Evolutionary conservation across 805 yeast genomes (phyloP).

Genomic region (Yarrowia sp.): DNA sequence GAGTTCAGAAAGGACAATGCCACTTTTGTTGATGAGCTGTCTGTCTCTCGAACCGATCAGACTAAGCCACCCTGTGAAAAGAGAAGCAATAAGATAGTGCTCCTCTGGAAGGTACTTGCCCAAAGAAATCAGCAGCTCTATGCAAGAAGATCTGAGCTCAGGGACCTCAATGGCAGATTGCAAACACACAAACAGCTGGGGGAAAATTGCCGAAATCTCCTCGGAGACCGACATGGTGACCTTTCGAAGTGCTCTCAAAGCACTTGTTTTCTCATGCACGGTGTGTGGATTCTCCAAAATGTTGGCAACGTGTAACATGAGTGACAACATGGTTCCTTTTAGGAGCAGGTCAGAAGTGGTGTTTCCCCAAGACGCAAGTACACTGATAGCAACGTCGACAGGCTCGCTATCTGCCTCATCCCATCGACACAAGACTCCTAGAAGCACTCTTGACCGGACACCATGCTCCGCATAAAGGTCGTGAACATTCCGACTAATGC

Average conservation of each 20-base stretch:
- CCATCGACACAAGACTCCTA: conserved; percentile 4
- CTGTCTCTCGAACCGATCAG: background rate
- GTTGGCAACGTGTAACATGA: conserved; percentile 12
- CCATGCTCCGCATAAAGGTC: conserved; percentile 1
- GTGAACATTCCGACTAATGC: background rate
- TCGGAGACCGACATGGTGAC: background rate
- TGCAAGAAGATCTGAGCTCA: conserved; percentile 1
- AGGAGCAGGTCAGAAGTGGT: background rate
- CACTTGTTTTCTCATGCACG: conserved; percentile 7
- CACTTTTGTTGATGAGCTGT: conserved; percentile 4
- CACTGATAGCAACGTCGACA: conserved; percentile 1
- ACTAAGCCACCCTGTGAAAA: background rate
- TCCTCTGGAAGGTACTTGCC: conserved; percentile 10
- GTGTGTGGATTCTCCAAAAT: conserved; percentile 11
- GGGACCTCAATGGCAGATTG: background rate
- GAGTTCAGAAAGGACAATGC: background rate
- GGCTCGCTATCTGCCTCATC: conserved; percentile 1
- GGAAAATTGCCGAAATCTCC: conserved; percentile 13
- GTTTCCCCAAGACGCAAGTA: conserved; percentile 1
- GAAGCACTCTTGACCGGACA: background rate
- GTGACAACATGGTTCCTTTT: background rate
- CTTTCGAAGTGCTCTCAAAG: background rate
- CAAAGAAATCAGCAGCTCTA: background rate
- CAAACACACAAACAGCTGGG: conserved; percentile 10
- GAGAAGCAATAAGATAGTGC: conserved; percentile 9